phyloP scores from a whole-genome alignment of 148 eudicot species.

The Agrostemma githago region DNA sequence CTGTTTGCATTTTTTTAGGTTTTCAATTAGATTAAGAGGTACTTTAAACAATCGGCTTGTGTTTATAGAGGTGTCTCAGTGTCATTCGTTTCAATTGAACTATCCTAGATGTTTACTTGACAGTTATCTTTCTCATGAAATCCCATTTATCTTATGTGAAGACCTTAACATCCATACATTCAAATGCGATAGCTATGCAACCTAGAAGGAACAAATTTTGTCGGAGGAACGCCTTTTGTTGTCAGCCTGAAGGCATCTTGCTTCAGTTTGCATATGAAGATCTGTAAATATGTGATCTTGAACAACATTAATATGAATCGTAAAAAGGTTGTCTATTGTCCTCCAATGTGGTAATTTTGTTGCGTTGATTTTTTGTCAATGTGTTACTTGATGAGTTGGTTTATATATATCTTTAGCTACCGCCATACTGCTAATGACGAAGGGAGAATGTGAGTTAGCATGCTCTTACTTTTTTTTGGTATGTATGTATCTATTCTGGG shows the following conservation, averaged over 20 bases:
- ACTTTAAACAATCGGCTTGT: neutral
- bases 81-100: neutral
- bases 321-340: neutral
- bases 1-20: neutral
- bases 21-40: neutral
- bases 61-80: neutral
- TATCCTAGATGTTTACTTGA: neutral
- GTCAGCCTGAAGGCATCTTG: neutral
- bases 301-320: neutral
- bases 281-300: neutral
- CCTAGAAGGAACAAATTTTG: neutral
- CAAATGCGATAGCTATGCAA: neutral
- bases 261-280: neutral
- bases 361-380: neutral
- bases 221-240: neutral
- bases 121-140: neutral
- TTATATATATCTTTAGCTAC: neutral
- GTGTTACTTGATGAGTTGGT: neutral
- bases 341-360: neutral
- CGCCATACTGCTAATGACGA: neutral
- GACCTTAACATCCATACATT: neutral
- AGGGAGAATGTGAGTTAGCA: neutral
- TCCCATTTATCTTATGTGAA: neutral
- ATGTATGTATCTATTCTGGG: too few species aligned
- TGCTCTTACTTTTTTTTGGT: neutral